Conservation (phyloP, 2,329 filamentous ascomycete species). For the Tolypocladium endophyticum region DNA sequence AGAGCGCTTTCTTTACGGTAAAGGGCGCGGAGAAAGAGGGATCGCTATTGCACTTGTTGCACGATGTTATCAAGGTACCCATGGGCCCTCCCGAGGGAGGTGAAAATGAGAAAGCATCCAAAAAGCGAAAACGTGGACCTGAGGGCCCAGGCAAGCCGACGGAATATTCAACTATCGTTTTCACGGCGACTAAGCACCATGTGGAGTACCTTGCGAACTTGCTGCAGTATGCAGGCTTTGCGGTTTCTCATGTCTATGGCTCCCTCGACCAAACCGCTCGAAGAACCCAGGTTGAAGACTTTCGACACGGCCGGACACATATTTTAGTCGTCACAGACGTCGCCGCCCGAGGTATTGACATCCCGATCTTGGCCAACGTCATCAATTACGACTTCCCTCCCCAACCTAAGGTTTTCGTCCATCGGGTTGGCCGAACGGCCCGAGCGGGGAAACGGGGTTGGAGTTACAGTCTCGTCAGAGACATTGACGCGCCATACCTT, state of each 20-base stretch:
- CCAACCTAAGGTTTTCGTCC: conserved; percentile 93
- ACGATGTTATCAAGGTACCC: conserved; percentile 89
- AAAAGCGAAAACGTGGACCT: conserved; percentile 61
- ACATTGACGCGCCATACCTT: conserved; percentile 82
- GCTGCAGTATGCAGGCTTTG: conserved; percentile 72
- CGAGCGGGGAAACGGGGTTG: conserved; percentile 87
- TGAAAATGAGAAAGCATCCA: conserved; percentile 37
- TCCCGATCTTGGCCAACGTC: conserved; percentile 89
- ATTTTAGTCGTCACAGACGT: conserved; percentile 95
- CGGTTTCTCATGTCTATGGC: conserved; percentile 90
- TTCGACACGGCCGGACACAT: conserved; percentile 73
- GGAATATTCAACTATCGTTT: conserved; percentile 87
- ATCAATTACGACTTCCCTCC: conserved; percentile 98
- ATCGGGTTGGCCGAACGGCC: conserved; percentile 90
- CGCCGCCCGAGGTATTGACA: conserved; percentile 94
- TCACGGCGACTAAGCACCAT: conserved; percentile 91
- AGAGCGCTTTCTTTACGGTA: conserved; percentile 88
- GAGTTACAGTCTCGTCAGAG: conserved; percentile 86
- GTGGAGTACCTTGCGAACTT: conserved; percentile 84
- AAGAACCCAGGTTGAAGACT: conserved; percentile 84
- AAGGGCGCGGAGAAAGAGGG: conserved; percentile 93
- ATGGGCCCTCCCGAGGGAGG: conserved; percentile 48
- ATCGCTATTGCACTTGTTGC: conserved; percentile 75
- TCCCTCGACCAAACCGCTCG: conserved; percentile 89
- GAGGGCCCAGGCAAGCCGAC: conserved; percentile 57